These are phyloP conservation scores for Cryptococcus depauperatus DNA, from an alignment of 1,284 basidiomycete species.

Conservation along the genomic window DNA sequence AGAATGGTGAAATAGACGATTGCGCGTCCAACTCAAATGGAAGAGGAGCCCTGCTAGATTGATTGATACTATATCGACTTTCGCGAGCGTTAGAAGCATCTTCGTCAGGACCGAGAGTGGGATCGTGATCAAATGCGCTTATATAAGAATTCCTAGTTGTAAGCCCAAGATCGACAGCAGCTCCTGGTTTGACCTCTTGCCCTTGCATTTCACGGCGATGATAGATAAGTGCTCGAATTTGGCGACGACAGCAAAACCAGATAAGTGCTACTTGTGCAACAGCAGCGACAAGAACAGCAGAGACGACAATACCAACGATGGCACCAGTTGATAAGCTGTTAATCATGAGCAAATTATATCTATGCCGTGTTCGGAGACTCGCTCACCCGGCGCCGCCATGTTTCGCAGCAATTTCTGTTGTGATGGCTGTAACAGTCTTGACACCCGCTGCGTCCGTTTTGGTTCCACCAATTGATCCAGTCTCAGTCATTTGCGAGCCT, in stretches of 20 bases:
- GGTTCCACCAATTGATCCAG: constrained; percentile 9
- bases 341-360: neutral
- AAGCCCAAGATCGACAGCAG: constrained; percentile 27
- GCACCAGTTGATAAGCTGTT: constrained; percentile 26
- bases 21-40: constrained; percentile 11
- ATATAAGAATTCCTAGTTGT: constrained; percentile 6
- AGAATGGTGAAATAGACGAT: constrained; percentile 32
- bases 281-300: constrained; percentile 24
- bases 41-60: neutral
- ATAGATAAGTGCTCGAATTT: constrained; percentile 23
- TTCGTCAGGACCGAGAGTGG: neutral
- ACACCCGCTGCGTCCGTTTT: constrained; percentile 15
- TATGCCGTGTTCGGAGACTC: neutral
- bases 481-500: constrained; percentile 9
- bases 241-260: constrained; percentile 38
- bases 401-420: constrained; percentile 15
- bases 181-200: constrained; percentile 18
- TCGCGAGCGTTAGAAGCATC: neutral
- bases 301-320: constrained; percentile 37
- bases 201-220: constrained; percentile 26
- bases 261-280: constrained; percentile 26
- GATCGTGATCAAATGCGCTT: neutral
- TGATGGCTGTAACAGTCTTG: constrained; percentile 34
- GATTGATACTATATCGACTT: constrained; percentile 1
- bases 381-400: constrained; percentile 22